phyloP scores from a whole-genome alignment of 176 grass and related monocot species.

The barley (Hordeum vulgare) region DNA sequence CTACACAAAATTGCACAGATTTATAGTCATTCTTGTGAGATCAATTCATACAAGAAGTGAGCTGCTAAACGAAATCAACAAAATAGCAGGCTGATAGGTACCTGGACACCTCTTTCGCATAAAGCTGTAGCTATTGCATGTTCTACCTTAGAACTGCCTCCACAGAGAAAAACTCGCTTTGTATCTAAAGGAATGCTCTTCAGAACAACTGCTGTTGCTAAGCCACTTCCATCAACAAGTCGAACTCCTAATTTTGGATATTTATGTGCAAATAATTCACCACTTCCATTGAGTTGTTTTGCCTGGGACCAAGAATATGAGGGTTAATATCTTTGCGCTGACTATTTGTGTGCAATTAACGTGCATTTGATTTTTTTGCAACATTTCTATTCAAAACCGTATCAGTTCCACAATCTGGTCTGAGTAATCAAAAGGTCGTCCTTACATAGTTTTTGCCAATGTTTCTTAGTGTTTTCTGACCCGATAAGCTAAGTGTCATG shows the following conservation, averaged over 20 bases:
- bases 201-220: constrained; percentile 75
- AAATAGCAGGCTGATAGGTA: constrained; percentile 20
- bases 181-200: constrained; percentile 54
- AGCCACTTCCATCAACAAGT: constrained; percentile 88
- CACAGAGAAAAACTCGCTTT: constrained; percentile 41
- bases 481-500: neutral
- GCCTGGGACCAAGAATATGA: constrained; percentile 31
- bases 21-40: neutral
- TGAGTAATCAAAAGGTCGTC: neutral
- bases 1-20: constrained; percentile 28
- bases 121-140: constrained; percentile 43
- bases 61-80: neutral
- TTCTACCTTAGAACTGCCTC: constrained; percentile 61
- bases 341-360: neutral
- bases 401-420: neutral
- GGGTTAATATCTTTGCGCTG: neutral
- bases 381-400: neutral
- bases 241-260: constrained; percentile 68
- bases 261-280: constrained; percentile 64
- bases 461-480: neutral
- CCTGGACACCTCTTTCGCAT: constrained; percentile 65
- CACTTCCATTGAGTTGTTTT: constrained; percentile 64
- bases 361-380: neutral
- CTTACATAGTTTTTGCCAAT: neutral
- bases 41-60: neutral